These are phyloP conservation scores for Arachis hypogaea DNA, from an alignment of 306 rosid genomes.

Conservation along the genomic window DNA sequence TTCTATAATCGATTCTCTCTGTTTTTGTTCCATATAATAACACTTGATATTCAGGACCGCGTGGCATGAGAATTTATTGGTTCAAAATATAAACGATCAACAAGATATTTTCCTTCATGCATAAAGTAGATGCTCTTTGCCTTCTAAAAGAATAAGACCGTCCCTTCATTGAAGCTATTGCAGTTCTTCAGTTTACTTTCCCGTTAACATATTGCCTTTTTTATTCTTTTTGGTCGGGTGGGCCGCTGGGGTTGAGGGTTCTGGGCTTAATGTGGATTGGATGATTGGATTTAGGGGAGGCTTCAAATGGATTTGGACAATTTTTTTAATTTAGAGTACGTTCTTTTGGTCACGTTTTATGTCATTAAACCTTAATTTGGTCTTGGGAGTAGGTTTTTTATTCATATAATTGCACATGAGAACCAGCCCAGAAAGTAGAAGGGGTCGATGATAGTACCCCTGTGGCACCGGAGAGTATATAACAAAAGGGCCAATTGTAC, in stretches of 20 bases:
- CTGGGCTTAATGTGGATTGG: no score
- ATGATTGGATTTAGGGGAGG: no score
- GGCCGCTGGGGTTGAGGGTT: no score
- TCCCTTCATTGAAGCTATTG: neutral
- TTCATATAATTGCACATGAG: neutral
- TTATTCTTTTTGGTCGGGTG: no score
- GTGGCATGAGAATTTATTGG: neutral
- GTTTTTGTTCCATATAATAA: conserved; percentile 2
- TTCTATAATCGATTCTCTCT: conserved; percentile 13
- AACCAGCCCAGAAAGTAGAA: neutral
- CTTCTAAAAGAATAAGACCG: neutral
- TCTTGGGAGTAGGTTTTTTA: no score
- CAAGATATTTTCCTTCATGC: neutral
- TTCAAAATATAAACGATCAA: neutral
- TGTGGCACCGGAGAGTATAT: neutral
- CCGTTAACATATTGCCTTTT: no score
- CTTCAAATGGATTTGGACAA: no score
- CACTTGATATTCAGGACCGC: conserved; percentile 7
- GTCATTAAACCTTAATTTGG: no score
- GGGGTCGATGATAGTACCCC: neutral
- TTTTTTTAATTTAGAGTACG: no score
- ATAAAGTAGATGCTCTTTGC: neutral
- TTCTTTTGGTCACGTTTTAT: no score
- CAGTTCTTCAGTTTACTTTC: no score
- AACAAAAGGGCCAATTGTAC: neutral